Percentiles rank a stretch among this genome's conserved stretches.
Evolutionary conservation across 148 eudicot genomes (phyloP).

Genomic region (Talinum fruticosum): DNA sequence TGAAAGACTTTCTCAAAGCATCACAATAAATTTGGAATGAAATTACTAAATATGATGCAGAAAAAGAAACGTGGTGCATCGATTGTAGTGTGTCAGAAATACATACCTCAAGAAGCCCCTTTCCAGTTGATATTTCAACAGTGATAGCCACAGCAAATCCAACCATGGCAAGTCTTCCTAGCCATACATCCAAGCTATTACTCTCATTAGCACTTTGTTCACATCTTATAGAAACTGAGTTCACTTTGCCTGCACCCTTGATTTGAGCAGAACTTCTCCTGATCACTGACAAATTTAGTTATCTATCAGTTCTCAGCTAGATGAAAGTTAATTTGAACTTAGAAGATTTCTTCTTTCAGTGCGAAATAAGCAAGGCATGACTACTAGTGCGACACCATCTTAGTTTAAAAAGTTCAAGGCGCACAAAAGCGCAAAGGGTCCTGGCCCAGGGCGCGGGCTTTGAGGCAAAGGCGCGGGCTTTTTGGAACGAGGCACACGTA

Average conservation of each 20-base stretch:
- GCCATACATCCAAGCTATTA: constrained; percentile 76
- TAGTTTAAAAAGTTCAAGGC: neutral
- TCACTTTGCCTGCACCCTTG: constrained; percentile 34
- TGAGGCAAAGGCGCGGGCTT: too few relatives aligned
- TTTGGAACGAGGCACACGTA: too few relatives aligned
- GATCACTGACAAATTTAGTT: constrained; percentile 34
- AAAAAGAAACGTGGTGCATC: too few relatives aligned
- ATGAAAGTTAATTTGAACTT: neutral
- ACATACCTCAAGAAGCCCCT: constrained; percentile 90
- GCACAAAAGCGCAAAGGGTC: too few relatives aligned
- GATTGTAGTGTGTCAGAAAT: neutral
- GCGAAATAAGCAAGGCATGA: neutral
- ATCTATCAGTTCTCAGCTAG: neutral
- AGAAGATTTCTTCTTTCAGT: neutral
- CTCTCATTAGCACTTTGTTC: constrained; percentile 67
- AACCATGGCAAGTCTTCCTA: constrained; percentile 81
- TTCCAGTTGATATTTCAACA: constrained; percentile 84
- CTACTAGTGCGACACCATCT: too few relatives aligned
- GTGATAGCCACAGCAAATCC: constrained; percentile 81
- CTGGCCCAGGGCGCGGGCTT: too few relatives aligned
- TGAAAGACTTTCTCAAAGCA: too few relatives aligned
- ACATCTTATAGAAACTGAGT: constrained; percentile 52
- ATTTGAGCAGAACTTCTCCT: constrained; percentile 33
- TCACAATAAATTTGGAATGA: too few relatives aligned
- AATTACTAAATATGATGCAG: too few relatives aligned